A percentile compares a stretch with the other conserved stretches of the same genome.
phyloP scores from a whole-genome alignment of 2,329 filamentous ascomycete genomes.

The Metarhizium sp. region DNA sequence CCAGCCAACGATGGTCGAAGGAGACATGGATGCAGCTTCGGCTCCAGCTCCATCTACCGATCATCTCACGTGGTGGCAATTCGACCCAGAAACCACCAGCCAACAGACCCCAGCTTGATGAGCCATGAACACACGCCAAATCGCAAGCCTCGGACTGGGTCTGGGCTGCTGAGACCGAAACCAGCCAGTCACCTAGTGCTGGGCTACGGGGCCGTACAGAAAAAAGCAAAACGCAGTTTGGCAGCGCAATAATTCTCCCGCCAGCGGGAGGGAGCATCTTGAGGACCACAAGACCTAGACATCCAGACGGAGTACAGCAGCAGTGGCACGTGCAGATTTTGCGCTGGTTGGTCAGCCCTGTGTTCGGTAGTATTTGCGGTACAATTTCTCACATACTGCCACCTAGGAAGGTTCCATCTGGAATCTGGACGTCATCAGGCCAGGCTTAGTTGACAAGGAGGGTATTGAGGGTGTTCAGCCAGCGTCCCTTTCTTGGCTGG shows the following conservation, averaged over 20 bases:
- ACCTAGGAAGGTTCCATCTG: neutral
- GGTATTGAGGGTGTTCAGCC: neutral
- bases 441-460: neutral
- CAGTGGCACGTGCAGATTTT: neutral
- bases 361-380: neutral
- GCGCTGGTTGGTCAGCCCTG: constrained; percentile 1
- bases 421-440: constrained; percentile 2
- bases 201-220: neutral
- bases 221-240: neutral
- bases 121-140: neutral
- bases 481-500: neutral
- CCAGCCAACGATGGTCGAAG: neutral
- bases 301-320: neutral
- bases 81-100: neutral
- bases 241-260: neutral
- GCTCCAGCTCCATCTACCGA: neutral
- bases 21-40: neutral
- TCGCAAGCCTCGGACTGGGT: neutral
- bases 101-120: neutral
- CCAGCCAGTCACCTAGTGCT: neutral
- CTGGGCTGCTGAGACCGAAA: neutral
- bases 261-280: neutral
- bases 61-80: neutral
- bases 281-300: neutral
- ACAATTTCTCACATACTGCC: neutral